Conservation (phyloP, 1,139 yeast genomes). For the Arxiozyma heterogenica region DNA sequence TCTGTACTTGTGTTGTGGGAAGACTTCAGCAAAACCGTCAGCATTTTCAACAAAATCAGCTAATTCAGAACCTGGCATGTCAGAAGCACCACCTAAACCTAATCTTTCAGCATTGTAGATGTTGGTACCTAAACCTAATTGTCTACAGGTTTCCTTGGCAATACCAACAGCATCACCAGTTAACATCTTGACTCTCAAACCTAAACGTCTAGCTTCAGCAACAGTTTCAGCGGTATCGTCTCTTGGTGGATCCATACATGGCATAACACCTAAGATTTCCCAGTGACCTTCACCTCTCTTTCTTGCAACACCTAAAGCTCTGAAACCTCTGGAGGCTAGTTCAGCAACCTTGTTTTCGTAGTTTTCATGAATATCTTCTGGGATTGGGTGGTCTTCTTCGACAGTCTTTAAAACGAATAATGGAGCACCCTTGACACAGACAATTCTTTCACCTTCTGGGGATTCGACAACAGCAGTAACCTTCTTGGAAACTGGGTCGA, state of each 20-base stretch:
- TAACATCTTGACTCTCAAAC: conserved; percentile 94
- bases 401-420: conserved; percentile 89
- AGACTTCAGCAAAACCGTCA: conserved; percentile 95
- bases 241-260: conserved; percentile 99
- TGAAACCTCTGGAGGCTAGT: conserved; percentile 97
- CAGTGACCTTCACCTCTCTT: conserved; percentile 99
- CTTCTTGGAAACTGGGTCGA: conserved; percentile 96
- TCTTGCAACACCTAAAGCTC: conserved; percentile 97
- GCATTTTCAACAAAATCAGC: conserved; percentile 94
- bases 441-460: conserved; percentile 92
- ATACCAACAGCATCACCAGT: conserved; percentile 99
- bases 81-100: conserved; percentile 95
- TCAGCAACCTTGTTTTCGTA: conserved; percentile 96
- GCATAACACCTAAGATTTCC: conserved; percentile 97
- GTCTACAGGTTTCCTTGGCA: conserved; percentile 98
- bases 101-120: conserved; percentile 95
- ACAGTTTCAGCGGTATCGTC: conserved; percentile 96
- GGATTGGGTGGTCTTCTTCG: conserved; percentile 93
- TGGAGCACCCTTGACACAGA: conserved; percentile 98
- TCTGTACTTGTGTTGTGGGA: conserved; percentile 93
- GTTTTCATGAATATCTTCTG: conserved; percentile 90
- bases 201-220: conserved; percentile 83
- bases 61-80: conserved; percentile 92
- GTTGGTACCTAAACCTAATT: conserved; percentile 94
- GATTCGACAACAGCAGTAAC: conserved; percentile 92